These are phyloP conservation scores for Botrytis porri DNA, from an alignment of 2,329 filamentous ascomycete genomes.

Conservation along the genomic window DNA sequence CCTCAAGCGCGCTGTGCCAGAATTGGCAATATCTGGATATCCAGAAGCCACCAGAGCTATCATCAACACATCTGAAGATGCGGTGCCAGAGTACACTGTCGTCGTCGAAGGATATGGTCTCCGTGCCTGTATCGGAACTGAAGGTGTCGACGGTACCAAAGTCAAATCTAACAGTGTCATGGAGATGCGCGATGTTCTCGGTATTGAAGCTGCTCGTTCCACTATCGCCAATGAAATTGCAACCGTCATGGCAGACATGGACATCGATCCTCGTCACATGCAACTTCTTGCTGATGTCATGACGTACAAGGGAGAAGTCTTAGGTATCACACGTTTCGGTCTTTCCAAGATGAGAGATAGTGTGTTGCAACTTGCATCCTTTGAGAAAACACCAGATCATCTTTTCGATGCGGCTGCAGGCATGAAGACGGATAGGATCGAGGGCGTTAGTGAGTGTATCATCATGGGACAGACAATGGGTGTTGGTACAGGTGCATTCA, in stretches of 20 bases:
- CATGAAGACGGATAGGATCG: conserved; percentile 88
- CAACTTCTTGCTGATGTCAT: conserved; percentile 95
- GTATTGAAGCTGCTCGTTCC: conserved; percentile 87
- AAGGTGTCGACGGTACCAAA: conserved; percentile 77
- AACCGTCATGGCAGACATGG: conserved; percentile 88
- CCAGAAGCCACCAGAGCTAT: conserved; percentile 82
- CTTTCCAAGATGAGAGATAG: conserved; percentile 94
- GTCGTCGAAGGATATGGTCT: conserved; percentile 95
- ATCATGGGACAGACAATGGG: conserved; percentile 97
- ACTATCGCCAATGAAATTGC: conserved; percentile 89
- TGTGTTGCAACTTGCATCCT: conserved; percentile 89
- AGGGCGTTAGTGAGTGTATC: conserved; percentile 94
- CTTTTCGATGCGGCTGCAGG: conserved; percentile 90
- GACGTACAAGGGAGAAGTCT: conserved; percentile 97
- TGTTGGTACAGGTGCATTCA: conserved; percentile 87
- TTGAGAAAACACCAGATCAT: conserved; percentile 98
- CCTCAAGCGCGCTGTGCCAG: conserved; percentile 76
- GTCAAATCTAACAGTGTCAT: conserved; percentile 83
- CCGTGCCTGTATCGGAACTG: conserved; percentile 84
- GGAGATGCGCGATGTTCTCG: conserved; percentile 82
- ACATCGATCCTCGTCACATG: conserved; percentile 97
- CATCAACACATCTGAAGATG: conserved; percentile 66
- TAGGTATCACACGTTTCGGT: conserved; percentile 95
- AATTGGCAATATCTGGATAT: conserved; percentile 87
- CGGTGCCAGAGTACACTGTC: conserved; percentile 52